Evolutionary conservation across 257 asterid genomes (phyloP).

Genomic region (Henckelia pumila): DNA sequence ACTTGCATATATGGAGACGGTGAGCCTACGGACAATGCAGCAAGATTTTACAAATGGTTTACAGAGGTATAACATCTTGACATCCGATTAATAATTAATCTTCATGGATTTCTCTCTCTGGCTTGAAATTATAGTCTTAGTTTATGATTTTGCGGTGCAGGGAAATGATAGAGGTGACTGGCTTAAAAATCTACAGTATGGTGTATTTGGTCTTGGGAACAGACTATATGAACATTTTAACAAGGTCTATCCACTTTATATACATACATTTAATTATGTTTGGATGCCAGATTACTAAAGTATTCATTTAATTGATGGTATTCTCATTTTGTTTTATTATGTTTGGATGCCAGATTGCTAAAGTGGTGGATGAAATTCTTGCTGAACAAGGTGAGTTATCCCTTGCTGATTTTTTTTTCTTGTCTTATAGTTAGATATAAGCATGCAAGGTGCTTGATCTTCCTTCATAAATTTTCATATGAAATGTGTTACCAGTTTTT

Average conservation of each 20-base stretch:
- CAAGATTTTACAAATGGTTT: conserved; percentile 97
- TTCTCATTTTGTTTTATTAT: conserved; percentile 22
- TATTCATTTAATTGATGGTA: background rate
- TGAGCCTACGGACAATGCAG: conserved; percentile 99
- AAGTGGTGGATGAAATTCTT: conserved; percentile 65
- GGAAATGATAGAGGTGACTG: conserved; percentile 74
- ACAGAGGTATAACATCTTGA: conserved; percentile 73
- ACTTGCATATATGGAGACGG: conserved; percentile 94
- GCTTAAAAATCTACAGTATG: conserved; percentile 79
- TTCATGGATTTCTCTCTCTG: conserved; percentile 13
- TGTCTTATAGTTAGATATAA: background rate
- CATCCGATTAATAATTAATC: background rate
- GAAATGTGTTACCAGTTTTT: background rate
- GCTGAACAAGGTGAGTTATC: conserved; percentile 66
- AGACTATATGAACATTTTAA: conserved; percentile 98
- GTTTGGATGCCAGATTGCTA: conserved; percentile 65
- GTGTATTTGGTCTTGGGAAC: conserved; percentile 98
- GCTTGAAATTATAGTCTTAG: conserved; percentile 25
- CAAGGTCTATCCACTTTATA: no score
- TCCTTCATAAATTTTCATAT: background rate
- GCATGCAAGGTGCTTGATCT: background rate
- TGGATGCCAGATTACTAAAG: conserved; percentile 2
- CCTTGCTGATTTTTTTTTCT: background rate
- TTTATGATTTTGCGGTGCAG: conserved; percentile 33
- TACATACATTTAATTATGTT: background rate